A percentile compares a stretch with the other conserved stretches of the same genome.
These are phyloP conservation scores for Naganishia vishniacii DNA, from an alignment of 768 basidiomycete species.

Conservation along the genomic window DNA sequence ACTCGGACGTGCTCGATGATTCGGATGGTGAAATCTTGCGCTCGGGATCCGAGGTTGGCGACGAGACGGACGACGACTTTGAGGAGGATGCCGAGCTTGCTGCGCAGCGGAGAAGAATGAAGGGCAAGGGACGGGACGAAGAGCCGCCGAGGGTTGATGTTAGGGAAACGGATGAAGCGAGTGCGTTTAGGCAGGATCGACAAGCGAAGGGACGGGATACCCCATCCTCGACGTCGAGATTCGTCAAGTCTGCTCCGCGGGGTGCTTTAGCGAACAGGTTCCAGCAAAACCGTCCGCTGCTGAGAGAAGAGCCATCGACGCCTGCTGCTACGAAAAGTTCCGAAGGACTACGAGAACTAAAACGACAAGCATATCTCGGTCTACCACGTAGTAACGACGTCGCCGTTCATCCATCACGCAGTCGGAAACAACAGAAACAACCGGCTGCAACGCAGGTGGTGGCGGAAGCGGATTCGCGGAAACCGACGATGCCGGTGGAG, in stretches of 20 bases:
- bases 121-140: slow-evolving; percentile 17
- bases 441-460: not conserved
- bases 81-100: slow-evolving; percentile 4
- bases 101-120: slow-evolving; percentile 3
- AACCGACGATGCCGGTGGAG: not conserved
- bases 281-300: not conserved
- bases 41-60: not conserved
- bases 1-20: slow-evolving; percentile 52
- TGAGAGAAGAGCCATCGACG: not conserved
- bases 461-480: not conserved
- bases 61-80: slow-evolving; percentile 15
- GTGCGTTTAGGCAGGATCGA: not conserved
- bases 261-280: not conserved
- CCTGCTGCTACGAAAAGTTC: not conserved
- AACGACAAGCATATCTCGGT: slow-evolving; percentile 26
- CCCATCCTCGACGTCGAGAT: not conserved
- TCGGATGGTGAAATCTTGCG: slow-evolving; percentile 52
- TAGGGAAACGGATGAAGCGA: not conserved
- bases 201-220: not conserved
- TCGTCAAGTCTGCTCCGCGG: not conserved
- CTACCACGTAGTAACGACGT: not conserved
- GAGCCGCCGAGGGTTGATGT: not conserved
- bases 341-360: slow-evolving; percentile 19
- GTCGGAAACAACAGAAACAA: not conserved
- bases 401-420: slow-evolving; percentile 12